Percentiles rank a stretch among this genome's conserved stretches.
phyloP scores from a whole-genome alignment of 2,329 filamentous ascomycete species.

The Pleoardoris graminearum region DNA sequence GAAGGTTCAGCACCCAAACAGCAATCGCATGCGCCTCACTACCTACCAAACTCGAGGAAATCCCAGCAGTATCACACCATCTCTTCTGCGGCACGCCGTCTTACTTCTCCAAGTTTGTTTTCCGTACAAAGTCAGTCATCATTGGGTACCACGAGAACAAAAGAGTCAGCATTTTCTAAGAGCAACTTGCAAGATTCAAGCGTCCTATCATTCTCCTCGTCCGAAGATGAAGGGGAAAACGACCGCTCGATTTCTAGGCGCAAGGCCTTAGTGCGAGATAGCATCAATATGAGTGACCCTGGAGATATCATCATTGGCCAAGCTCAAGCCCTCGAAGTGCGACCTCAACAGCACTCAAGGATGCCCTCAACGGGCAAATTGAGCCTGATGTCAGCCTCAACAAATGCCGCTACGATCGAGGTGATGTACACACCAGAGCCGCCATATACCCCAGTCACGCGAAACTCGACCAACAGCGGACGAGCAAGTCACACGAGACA shows the following conservation, averaged over 20 bases:
- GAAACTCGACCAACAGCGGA: conserved; percentile 25
- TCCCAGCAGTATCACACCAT: conserved; percentile 29
- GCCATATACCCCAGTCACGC: conserved; percentile 21
- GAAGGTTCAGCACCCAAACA: conserved; percentile 6
- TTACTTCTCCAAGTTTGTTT: conserved; percentile 36
- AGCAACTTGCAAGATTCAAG: conserved; percentile 45
- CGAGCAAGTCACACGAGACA: conserved; percentile 40
- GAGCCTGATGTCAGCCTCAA: conserved; percentile 40
- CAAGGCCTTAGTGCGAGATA: conserved; percentile 34
- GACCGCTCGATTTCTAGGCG: conserved; percentile 6
- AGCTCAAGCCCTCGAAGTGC: conserved; percentile 44
- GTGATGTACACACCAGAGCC: conserved; percentile 44
- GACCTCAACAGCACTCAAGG: conserved; percentile 20
- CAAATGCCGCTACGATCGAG: conserved; percentile 45
- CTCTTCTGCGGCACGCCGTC: conserved; percentile 23
- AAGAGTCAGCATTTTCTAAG: conserved; percentile 37
- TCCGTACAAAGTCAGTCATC: conserved; percentile 34
- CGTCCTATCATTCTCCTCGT: conserved; percentile 46
- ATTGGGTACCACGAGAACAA: conserved; percentile 35
- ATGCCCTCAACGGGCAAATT: conserved; percentile 35
- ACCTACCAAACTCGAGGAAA: conserved; percentile 17
- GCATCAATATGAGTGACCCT: conserved; percentile 38
- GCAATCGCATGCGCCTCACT: conserved; percentile 21
- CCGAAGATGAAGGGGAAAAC: conserved; percentile 41
- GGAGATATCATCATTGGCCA: conserved; percentile 44